These are phyloP conservation scores for Canariomyces notabilis DNA, from an alignment of 2,329 filamentous ascomycete genomes.

Conservation along the genomic window DNA sequence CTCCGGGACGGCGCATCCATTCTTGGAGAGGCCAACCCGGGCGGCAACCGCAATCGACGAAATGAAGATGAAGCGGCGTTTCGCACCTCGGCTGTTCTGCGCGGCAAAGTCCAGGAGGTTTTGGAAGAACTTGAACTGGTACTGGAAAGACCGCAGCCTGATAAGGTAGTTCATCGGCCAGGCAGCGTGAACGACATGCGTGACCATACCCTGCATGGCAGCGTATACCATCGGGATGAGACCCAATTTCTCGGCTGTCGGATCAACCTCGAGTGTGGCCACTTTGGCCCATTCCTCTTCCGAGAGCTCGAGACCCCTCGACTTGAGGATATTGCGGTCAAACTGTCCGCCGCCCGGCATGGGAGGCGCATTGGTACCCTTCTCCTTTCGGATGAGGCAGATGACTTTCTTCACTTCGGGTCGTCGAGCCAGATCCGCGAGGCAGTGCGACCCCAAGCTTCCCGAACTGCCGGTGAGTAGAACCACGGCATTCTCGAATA, in stretches of 20 bases:
- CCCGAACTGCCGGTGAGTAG: not conserved
- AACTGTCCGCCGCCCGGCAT: too few species aligned
- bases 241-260: too few species aligned
- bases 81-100: not conserved
- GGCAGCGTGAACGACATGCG: not conserved
- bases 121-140: not conserved
- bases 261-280: too few species aligned
- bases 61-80: not conserved
- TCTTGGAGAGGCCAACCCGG: not conserved
- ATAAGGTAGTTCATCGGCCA: conserved; percentile 1
- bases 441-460: not conserved
- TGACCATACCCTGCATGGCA: not conserved
- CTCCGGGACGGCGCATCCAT: not conserved
- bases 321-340: too few species aligned
- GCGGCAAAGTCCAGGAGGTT: not conserved
- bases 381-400: not conserved
- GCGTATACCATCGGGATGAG: not conserved
- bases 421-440: not conserved
- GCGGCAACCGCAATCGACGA: not conserved
- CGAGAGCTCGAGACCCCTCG: too few species aligned
- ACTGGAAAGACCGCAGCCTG: not conserved
- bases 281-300: not conserved
- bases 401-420: not conserved
- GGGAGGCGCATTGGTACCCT: too few species aligned
- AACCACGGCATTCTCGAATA: not conserved